phyloP scores from a whole-genome alignment of 768 basidiomycete genomes.

The Glaciozyma martinii region DNA sequence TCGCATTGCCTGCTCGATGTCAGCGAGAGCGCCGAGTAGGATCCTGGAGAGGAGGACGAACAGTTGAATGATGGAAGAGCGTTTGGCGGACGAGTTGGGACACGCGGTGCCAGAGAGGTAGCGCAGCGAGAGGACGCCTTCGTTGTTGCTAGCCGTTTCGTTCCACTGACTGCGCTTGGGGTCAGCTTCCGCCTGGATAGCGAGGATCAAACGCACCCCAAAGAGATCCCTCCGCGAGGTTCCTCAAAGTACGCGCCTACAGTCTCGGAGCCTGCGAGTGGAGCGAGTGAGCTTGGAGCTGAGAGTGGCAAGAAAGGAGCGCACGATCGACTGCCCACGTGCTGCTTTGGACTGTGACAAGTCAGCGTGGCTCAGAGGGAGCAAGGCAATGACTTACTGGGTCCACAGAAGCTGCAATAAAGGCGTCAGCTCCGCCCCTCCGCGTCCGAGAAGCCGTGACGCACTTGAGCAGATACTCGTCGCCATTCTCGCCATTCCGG shows the following conservation, averaged over 20 bases:
- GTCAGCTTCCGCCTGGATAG: background rate
- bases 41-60: background rate
- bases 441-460: background rate
- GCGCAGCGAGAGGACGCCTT: background rate
- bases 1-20: background rate
- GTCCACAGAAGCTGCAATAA: slow-evolving; percentile 1
- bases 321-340: background rate
- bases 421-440: background rate
- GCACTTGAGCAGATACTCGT: background rate
- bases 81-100: background rate
- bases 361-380: no score
- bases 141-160: background rate
- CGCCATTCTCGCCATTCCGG: background rate
- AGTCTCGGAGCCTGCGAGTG: background rate
- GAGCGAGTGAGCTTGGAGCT: no score
- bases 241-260: slow-evolving; percentile 1
- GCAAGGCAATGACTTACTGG: background rate
- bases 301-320: background rate
- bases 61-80: background rate
- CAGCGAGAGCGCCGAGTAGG: background rate
- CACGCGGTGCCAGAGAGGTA: background rate
- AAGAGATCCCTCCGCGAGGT: background rate
- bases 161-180: background rate
- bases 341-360: background rate
- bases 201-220: background rate